phyloP scores from a whole-genome alignment of 768 basidiomycete genomes.

The Leccinum pellstonianum region DNA sequence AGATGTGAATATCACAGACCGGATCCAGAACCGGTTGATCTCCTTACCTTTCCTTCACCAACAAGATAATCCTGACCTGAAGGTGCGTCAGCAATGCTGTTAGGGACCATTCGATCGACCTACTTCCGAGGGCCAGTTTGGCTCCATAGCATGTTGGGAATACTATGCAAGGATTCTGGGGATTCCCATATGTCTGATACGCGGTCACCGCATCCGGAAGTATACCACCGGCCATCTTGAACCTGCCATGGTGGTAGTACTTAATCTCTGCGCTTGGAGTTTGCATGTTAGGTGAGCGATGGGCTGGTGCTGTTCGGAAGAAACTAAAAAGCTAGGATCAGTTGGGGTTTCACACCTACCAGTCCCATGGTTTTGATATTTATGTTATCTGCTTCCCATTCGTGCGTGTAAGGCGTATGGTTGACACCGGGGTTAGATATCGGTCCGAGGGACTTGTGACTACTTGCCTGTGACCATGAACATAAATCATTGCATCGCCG shows the following conservation, averaged over 20 bases:
- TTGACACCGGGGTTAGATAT: neutral
- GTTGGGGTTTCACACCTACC: neutral
- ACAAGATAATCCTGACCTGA: conserved; percentile 50
- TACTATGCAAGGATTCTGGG: conserved; percentile 53
- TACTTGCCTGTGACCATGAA: neutral
- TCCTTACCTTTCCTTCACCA: conserved; percentile 47
- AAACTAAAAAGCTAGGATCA: neutral
- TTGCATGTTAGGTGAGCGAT: conserved; percentile 8
- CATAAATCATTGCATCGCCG: neutral
- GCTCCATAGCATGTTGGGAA: conserved; percentile 61
- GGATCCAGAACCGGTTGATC: neutral
- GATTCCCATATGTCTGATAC: conserved; percentile 54
- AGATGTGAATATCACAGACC: neutral
- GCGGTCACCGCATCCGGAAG: conserved; percentile 59
- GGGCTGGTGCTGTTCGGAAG: neutral
- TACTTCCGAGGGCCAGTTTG: conserved; percentile 45
- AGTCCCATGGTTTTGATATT: neutral
- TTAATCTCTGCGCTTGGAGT: conserved; percentile 32
- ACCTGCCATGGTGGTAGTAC: conserved; percentile 57
- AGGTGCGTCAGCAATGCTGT: conserved; percentile 9
- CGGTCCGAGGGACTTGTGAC: neutral
- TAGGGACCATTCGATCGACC: conserved; percentile 15
- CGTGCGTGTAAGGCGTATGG: neutral
- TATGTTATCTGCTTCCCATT: conserved; percentile 2
- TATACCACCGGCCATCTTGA: conserved; percentile 49